These are phyloP conservation scores for Bremia lactucae DNA, from an alignment of 352 stramenopile species.

Conservation along the genomic window DNA sequence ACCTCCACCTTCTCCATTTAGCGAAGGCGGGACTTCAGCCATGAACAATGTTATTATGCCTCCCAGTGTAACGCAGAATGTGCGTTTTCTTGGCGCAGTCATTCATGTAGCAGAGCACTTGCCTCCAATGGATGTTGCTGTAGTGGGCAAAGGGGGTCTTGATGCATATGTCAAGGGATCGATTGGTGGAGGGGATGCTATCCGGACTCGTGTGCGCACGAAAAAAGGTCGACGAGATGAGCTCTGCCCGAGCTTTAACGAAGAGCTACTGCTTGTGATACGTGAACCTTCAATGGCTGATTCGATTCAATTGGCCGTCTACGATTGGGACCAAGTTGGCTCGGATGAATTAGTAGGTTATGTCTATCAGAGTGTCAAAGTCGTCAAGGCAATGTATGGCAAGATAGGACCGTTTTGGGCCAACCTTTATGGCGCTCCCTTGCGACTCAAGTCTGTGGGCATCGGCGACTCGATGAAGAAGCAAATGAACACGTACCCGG, in stretches of 20 bases:
- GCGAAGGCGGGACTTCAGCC: constrained; percentile 23
- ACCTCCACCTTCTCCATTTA: constrained; percentile 53
- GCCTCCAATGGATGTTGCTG: constrained; percentile 57
- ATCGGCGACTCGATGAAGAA: constrained; percentile 56
- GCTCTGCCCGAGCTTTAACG: constrained; percentile 61
- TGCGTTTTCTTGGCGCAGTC: constrained; percentile 59
- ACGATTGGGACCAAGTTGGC: constrained; percentile 72
- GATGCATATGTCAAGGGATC: constrained; percentile 63
- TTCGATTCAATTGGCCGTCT: constrained; percentile 57
- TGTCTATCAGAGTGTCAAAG: constrained; percentile 59
- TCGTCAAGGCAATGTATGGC: constrained; percentile 51
- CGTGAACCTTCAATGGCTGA: constrained; percentile 71
- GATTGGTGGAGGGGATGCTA: constrained; percentile 40
- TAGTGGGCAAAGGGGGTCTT: constrained; percentile 49
- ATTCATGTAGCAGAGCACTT: constrained; percentile 68
- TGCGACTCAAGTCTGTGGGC: constrained; percentile 44
- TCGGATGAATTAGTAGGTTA: constrained; percentile 65
- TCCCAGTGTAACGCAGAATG: constrained; percentile 50
- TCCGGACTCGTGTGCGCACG: constrained; percentile 64
- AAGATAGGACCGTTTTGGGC: constrained; percentile 55
- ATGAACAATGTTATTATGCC: constrained; percentile 75
- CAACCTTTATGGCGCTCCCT: constrained; percentile 69
- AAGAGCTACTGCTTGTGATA: constrained; percentile 71
- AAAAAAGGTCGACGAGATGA: constrained; percentile 67
- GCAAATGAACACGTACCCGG: constrained; percentile 81